Percentiles rank a stretch among this genome's conserved stretches.
Conservation (phyloP, 306 rosid species). For the Begonia masoniana region DNA sequence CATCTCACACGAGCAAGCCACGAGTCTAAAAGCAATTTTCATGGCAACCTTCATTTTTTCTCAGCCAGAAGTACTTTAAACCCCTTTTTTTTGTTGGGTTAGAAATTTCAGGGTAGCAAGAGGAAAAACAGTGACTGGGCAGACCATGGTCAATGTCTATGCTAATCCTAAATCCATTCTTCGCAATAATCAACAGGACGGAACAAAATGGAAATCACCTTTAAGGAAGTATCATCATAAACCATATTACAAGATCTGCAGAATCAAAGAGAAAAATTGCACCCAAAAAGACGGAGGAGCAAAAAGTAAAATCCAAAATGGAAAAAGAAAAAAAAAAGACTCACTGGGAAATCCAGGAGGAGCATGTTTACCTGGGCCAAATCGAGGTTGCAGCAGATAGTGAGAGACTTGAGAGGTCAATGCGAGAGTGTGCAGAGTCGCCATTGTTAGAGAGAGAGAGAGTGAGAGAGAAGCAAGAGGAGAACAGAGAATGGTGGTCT, state of each 20-base stretch:
- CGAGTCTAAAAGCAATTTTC: background rate
- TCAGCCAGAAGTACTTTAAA: too few relatives aligned
- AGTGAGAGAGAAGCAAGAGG: background rate
- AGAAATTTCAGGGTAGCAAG: too few relatives aligned
- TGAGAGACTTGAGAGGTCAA: slow-evolving; percentile 47
- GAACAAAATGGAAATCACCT: background rate
- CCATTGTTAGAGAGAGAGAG: slow-evolving; percentile 28
- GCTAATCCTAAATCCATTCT: too few relatives aligned
- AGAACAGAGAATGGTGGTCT: background rate
- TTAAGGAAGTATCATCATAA: background rate
- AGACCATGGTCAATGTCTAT: too few relatives aligned
- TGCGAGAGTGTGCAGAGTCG: slow-evolving; percentile 67
- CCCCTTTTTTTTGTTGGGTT: too few relatives aligned
- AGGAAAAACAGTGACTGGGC: too few relatives aligned
- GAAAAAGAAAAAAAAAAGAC: background rate
- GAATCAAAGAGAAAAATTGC: background rate
- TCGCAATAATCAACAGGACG: background rate
- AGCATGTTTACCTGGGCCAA: slow-evolving; percentile 29
- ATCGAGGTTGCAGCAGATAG: slow-evolving; percentile 43
- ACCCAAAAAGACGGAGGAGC: background rate
- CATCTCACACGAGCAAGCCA: too few relatives aligned
- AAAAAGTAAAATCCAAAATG: background rate
- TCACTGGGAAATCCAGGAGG: background rate
- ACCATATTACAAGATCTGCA: background rate
- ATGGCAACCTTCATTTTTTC: background rate